These are phyloP conservation scores for Claviceps lovelessii DNA, from an alignment of 2,329 filamentous ascomycete species.

Conservation along the genomic window DNA sequence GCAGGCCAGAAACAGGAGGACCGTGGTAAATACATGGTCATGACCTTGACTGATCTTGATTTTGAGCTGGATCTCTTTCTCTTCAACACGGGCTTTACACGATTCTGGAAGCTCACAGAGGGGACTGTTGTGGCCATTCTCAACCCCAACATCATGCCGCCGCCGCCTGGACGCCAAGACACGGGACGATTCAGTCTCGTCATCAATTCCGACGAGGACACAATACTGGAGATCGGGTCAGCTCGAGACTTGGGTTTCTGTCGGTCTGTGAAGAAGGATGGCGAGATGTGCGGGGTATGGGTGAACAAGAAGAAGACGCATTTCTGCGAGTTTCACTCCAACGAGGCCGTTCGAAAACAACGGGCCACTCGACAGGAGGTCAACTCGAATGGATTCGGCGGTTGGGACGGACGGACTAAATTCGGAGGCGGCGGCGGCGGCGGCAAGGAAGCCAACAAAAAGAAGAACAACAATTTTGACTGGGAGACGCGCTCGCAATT, in stretches of 20 bases:
- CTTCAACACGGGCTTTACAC: slow-evolving; percentile 78
- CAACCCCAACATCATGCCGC: slow-evolving; percentile 84
- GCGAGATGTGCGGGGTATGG: slow-evolving; percentile 67
- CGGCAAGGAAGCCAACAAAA: slow-evolving; percentile 10
- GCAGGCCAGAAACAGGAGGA: slow-evolving; percentile 35
- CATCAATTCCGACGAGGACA: slow-evolving; percentile 74
- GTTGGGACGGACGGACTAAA: slow-evolving; percentile 17
- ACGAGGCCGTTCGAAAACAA: slow-evolving; percentile 59
- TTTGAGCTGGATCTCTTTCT: slow-evolving; percentile 87
- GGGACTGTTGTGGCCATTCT: slow-evolving; percentile 88
- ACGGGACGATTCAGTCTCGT: slow-evolving; percentile 77
- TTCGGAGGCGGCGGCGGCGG: slow-evolving; percentile 7
- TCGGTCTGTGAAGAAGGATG: slow-evolving; percentile 71
- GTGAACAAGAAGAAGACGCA: slow-evolving; percentile 78
- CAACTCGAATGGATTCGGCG: slow-evolving; percentile 47
- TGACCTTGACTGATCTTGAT: slow-evolving; percentile 75
- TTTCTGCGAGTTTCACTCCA: slow-evolving; percentile 86
- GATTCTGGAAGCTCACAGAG: slow-evolving; percentile 84
- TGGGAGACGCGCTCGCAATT: slow-evolving; percentile 41
- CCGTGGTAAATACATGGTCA: slow-evolving; percentile 79
- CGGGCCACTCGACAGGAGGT: slow-evolving; percentile 59
- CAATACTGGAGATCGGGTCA: slow-evolving; percentile 74
- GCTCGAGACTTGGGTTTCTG: slow-evolving; percentile 81
- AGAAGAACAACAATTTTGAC: slow-evolving; percentile 35
- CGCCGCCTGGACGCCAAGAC: slow-evolving; percentile 57